phyloP scores from a whole-genome alignment of 2,329 filamentous ascomycete genomes.

The Fusarium sp. region DNA sequence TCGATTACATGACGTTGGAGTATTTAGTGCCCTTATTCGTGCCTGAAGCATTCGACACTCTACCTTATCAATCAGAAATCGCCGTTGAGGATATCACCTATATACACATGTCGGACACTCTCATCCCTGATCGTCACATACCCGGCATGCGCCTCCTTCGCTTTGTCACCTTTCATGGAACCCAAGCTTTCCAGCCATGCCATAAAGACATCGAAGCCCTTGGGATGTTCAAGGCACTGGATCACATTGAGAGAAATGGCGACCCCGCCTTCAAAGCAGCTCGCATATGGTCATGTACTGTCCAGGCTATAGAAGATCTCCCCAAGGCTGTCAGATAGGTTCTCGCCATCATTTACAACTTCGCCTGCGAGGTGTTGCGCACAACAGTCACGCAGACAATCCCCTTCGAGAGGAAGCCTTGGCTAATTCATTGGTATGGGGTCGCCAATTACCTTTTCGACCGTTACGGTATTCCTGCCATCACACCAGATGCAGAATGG shows the following conservation, averaged over 20 bases:
- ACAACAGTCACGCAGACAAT: conserved; percentile 18
- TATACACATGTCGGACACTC: conserved; percentile 17
- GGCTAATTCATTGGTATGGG: conserved; percentile 45
- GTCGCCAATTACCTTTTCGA: conserved; percentile 41
- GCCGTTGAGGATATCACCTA: conserved; percentile 41
- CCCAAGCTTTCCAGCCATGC: conserved; percentile 46
- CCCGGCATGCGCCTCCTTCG: conserved; percentile 38
- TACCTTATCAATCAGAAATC: conserved; percentile 27
- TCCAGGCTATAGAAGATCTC: conserved; percentile 36
- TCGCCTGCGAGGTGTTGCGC: conserved; percentile 43
- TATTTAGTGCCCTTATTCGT: not conserved
- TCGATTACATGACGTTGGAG: not conserved
- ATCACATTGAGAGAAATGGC: conserved; percentile 29
- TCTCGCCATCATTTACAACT: conserved; percentile 46
- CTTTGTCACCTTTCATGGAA: conserved; percentile 43
- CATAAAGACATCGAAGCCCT: conserved; percentile 29
- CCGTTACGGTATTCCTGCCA: conserved; percentile 18
- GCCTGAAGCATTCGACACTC: not conserved
- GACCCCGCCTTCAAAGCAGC: conserved; percentile 44
- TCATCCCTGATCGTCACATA: conserved; percentile 39
- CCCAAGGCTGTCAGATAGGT: conserved; percentile 47
- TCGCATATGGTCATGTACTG: conserved; percentile 46
- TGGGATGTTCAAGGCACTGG: conserved; percentile 37
- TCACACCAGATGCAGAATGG: conserved; percentile 42
- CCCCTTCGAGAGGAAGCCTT: conserved; percentile 41